These are phyloP conservation scores for Malassezia pachydermatis DNA, from an alignment of 1,284 basidiomycete species.

Conservation along the genomic window DNA sequence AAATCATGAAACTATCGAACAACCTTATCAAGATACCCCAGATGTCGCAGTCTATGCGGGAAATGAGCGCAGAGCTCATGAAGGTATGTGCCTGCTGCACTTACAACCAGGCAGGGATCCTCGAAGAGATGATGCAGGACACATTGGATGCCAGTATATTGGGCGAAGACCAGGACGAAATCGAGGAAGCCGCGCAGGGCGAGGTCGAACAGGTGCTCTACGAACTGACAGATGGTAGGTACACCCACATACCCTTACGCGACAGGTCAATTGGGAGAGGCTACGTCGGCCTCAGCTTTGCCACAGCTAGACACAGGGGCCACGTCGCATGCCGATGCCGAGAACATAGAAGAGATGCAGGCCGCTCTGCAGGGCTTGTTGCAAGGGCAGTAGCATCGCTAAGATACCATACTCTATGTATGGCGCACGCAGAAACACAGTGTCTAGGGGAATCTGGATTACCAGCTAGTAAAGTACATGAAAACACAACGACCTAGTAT, in stretches of 20 bases:
- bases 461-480: slow-evolving; percentile 21
- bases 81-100: slow-evolving; percentile 52
- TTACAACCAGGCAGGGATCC: slow-evolving; percentile 47
- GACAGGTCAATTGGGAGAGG: slow-evolving; percentile 36
- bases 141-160: slow-evolving; percentile 49
- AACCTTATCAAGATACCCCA: slow-evolving; percentile 82
- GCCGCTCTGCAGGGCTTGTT: slow-evolving; percentile 41
- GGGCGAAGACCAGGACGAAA: slow-evolving; percentile 68
- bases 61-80: slow-evolving; percentile 99
- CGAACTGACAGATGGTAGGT: slow-evolving; percentile 88
- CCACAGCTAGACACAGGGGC: slow-evolving; percentile 29
- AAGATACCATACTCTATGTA: background rate
- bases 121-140: slow-evolving; percentile 51
- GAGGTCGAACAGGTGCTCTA: slow-evolving; percentile 95
- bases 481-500: slow-evolving; percentile 9
- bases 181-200: slow-evolving; percentile 91
- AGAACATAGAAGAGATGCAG: slow-evolving; percentile 44
- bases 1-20: slow-evolving; percentile 98
- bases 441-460: slow-evolving; percentile 2
- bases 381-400: slow-evolving; percentile 20
- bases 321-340: slow-evolving; percentile 25
- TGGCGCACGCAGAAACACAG: slow-evolving; percentile 1
- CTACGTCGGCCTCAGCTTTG: slow-evolving; percentile 27
- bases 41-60: slow-evolving; percentile 80
- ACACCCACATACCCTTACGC: background rate